Evolutionary conservation across 495 filamentous ascomycete genomes (phyloP).

Genomic region (Cercophora newfieldiana): DNA sequence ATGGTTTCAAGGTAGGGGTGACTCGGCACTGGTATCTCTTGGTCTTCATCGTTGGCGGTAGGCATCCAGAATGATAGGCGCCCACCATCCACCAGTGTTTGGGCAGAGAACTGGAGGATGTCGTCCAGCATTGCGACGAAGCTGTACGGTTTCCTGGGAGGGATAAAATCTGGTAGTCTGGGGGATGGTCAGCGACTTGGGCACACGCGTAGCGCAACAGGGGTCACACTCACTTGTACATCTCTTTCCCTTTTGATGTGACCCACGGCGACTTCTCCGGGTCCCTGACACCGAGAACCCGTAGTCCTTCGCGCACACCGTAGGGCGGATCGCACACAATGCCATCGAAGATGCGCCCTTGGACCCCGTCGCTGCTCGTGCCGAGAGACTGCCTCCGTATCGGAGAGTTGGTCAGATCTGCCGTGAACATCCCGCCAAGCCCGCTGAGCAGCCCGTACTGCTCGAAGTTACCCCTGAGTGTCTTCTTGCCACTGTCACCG

Average conservation of each 20-base stretch:
- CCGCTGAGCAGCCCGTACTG: conserved; percentile 71
- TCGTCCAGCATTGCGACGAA: conserved; percentile 88
- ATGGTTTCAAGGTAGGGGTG: conserved; percentile 78
- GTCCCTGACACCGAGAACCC: conserved; percentile 77
- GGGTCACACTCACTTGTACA: conserved; percentile 60
- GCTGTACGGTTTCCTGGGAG: conserved; percentile 88
- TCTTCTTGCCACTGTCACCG: conserved; percentile 56
- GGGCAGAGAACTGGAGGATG: conserved; percentile 77
- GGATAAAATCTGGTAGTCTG: conserved; percentile 75
- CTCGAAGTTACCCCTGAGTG: conserved; percentile 72
- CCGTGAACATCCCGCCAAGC: conserved; percentile 75
- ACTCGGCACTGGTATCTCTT: conserved; percentile 71
- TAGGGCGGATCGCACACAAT: conserved; percentile 98
- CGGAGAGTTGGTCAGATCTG: conserved; percentile 88
- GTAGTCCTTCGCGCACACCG: conserved; percentile 90
- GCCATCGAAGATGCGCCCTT: conserved; percentile 69
- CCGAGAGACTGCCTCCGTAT: conserved; percentile 47
- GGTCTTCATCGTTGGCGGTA: conserved; percentile 73
- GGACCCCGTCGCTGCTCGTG: conserved; percentile 23
- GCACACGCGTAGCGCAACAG: not conserved
- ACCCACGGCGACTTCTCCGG: conserved; percentile 60
- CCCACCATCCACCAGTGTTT: conserved; percentile 77
- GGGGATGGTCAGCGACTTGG: not conserved
- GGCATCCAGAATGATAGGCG: conserved; percentile 97
- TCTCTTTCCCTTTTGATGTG: conserved; percentile 66